Conservation (phyloP, 2,329 filamentous ascomycete species). For the Colletotrichum sublineola region DNA sequence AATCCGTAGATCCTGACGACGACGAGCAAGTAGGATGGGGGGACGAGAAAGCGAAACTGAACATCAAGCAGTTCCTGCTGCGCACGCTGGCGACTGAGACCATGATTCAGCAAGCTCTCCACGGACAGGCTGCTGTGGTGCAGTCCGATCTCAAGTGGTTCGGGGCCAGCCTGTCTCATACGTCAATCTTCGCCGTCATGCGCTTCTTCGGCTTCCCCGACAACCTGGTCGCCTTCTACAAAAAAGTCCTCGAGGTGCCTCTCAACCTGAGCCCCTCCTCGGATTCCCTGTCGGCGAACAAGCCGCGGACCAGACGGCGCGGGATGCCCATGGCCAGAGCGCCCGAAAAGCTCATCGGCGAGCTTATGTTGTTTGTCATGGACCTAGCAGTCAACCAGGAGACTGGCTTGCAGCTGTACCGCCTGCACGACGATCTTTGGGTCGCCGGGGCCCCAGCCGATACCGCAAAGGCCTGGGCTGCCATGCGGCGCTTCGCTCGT, state of each 20-base stretch:
- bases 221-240: slow-evolving; percentile 71
- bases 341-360: slow-evolving; percentile 71
- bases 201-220: slow-evolving; percentile 70
- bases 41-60: slow-evolving; percentile 47
- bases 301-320: slow-evolving; percentile 61
- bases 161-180: slow-evolving; percentile 63
- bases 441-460: slow-evolving; percentile 53
- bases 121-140: slow-evolving; percentile 61
- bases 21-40: slow-evolving; percentile 34
- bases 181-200: slow-evolving; percentile 69
- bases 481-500: slow-evolving; percentile 56
- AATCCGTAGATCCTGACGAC: slow-evolving; percentile 15
- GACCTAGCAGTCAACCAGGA: slow-evolving; percentile 74
- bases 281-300: slow-evolving; percentile 62
- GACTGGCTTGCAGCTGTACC: slow-evolving; percentile 70
- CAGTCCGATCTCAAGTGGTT: slow-evolving; percentile 62
- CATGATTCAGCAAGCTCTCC: slow-evolving; percentile 58
- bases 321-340: slow-evolving; percentile 72
- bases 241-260: slow-evolving; percentile 69
- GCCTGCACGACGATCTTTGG: slow-evolving; percentile 69
- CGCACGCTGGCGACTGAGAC: slow-evolving; percentile 63
- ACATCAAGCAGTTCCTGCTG: slow-evolving; percentile 62
- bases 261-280: slow-evolving; percentile 61
- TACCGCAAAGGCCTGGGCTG: slow-evolving; percentile 58
- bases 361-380: slow-evolving; percentile 73